These are phyloP conservation scores for Stachybotrys echinatus DNA, from an alignment of 2,329 filamentous ascomycete species.

Conservation along the genomic window DNA sequence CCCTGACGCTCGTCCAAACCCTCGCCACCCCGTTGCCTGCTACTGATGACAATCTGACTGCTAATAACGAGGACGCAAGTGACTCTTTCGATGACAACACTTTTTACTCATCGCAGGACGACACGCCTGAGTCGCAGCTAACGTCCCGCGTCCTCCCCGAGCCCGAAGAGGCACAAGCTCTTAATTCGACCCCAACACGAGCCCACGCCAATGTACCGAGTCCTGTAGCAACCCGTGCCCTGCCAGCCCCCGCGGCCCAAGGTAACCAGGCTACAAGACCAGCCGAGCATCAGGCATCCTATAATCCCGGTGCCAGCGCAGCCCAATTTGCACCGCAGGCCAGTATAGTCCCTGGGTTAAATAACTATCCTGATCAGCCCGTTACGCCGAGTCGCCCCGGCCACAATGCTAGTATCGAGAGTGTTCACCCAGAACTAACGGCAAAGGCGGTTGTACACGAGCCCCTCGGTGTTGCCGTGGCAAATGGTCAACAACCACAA, in stretches of 20 bases:
- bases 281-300: neutral
- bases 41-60: conserved; percentile 44
- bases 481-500: conserved; percentile 9
- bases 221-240: conserved; percentile 3
- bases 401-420: conserved; percentile 28
- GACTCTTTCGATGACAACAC: conserved; percentile 91
- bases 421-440: conserved; percentile 8
- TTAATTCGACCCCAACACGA: conserved; percentile 9
- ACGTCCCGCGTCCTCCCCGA: conserved; percentile 43
- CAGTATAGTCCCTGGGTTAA: conserved; percentile 24
- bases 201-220: conserved; percentile 8
- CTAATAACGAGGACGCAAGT: conserved; percentile 58
- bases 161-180: conserved; percentile 24
- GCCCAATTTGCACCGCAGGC: conserved; percentile 6
- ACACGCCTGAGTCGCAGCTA: conserved; percentile 59
- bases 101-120: conserved; percentile 92
- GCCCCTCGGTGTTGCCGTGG: conserved; percentile 7
- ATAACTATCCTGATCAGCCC: conserved; percentile 16
- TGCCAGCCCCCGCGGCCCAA: neutral
- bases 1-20: conserved; percentile 65
- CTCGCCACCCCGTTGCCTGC: conserved; percentile 52
- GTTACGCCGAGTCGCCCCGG: conserved; percentile 7
- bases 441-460: conserved; percentile 18
- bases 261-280: neutral
- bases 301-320: neutral